Percentiles rank a stretch among this genome's conserved stretches.
phyloP scores from a whole-genome alignment of 257 asterid species.

The Avicennia marina region DNA sequence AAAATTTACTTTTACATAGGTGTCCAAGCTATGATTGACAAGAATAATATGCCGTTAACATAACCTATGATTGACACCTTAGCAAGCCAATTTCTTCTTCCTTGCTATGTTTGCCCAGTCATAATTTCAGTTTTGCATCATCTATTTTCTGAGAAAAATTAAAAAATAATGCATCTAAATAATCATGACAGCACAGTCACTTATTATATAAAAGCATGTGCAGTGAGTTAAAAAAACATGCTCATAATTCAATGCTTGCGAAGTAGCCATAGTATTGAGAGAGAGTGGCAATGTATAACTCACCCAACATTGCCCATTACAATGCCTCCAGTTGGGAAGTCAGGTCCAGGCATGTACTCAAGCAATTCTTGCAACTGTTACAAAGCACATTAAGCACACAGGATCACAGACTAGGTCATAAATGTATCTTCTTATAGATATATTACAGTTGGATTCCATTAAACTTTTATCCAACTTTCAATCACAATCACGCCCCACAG shows the following conservation, averaged over 20 bases:
- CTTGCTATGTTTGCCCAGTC: background rate
- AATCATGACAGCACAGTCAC: background rate
- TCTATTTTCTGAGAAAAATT: background rate
- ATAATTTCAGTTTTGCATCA: background rate
- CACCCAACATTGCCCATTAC: slow-evolving; percentile 97
- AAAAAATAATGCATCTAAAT: background rate
- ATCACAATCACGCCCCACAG: background rate
- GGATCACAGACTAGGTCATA: background rate
- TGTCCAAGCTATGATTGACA: too few species aligned
- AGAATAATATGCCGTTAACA: too few species aligned
- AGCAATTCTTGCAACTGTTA: slow-evolving; percentile 88
- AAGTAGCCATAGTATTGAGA: background rate
- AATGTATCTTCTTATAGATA: slow-evolving; percentile 2
- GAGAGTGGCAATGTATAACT: slow-evolving; percentile 17
- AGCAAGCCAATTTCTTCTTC: background rate
- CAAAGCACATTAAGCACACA: slow-evolving; percentile 1
- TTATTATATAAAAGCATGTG: background rate
- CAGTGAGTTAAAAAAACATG: background rate
- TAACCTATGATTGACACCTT: background rate
- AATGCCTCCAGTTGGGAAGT: slow-evolving; percentile 97
- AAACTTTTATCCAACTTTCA: background rate
- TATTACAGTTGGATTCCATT: background rate
- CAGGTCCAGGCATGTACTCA: slow-evolving; percentile 99
- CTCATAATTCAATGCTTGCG: background rate
- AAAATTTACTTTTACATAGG: too few species aligned